A percentile compares a stretch with the other conserved stretches of the same genome.
Evolutionary conservation across 1,139 yeast species (phyloP).

Genomic region (Saccharomyces pastorianus): DNA sequence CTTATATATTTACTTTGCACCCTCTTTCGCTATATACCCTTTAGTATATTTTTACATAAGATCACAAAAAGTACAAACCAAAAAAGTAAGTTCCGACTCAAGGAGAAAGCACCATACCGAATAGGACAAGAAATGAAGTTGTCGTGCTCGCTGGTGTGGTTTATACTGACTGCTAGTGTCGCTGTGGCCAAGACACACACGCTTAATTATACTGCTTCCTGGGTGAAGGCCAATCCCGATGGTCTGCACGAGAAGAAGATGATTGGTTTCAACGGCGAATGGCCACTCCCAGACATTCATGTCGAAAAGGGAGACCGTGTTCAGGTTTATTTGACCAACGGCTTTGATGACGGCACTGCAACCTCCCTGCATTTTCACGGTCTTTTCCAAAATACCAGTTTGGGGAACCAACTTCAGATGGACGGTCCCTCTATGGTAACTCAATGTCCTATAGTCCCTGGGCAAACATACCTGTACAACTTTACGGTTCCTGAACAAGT

Average conservation of each 20-base stretch:
- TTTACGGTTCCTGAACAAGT: slow-evolving; percentile 58
- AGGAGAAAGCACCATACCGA: background rate
- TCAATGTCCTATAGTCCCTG: slow-evolving; percentile 70
- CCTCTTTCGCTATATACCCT: too few relatives aligned
- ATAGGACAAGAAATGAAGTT: background rate
- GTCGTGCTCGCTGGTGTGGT: background rate
- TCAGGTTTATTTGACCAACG: slow-evolving; percentile 50
- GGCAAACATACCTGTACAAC: slow-evolving; percentile 52
- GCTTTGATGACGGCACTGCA: slow-evolving; percentile 36
- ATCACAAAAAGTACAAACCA: background rate
- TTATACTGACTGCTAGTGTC: slow-evolving; percentile 1
- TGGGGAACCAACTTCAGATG: slow-evolving; percentile 43
- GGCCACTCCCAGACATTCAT: slow-evolving; percentile 68
- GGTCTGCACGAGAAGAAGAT: slow-evolving; percentile 42
- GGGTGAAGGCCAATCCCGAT: slow-evolving; percentile 54
- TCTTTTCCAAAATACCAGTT: slow-evolving; percentile 48
- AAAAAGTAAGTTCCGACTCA: background rate
- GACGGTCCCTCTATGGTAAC: slow-evolving; percentile 76
- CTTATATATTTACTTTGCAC: too few relatives aligned
- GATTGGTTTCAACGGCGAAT: slow-evolving; percentile 59
- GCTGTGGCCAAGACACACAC: slow-evolving; percentile 37
- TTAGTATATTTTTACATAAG: background rate
- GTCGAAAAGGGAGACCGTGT: slow-evolving; percentile 59
- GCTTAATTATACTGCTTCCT: slow-evolving; percentile 44
- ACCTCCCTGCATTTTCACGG: slow-evolving; percentile 77